Conservation (phyloP, 139 green algal genomes). For the Spirogloea muscicola region DNA sequence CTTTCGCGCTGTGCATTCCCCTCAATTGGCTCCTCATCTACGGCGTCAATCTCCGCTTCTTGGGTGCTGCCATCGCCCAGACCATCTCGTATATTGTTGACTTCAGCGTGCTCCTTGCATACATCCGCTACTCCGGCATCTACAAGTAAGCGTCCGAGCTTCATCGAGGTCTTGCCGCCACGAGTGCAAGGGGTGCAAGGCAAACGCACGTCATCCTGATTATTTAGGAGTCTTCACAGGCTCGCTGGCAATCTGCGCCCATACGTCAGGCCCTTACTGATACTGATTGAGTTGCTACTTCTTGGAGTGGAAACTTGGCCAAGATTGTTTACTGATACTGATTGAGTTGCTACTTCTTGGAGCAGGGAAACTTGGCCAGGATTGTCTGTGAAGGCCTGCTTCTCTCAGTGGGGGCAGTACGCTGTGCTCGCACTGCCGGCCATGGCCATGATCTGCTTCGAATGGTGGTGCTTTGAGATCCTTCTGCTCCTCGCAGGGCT, state of each 20-base stretch:
- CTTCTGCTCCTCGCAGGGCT: conserved; percentile 32
- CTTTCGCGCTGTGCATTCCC: conserved; percentile 20
- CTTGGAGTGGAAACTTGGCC: too few relatives aligned
- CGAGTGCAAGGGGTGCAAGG: too few relatives aligned
- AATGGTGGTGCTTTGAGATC: conserved; percentile 45
- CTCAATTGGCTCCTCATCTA: conserved; percentile 32
- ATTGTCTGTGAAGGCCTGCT: too few relatives aligned
- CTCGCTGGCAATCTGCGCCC: too few relatives aligned
- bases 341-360: too few relatives aligned
- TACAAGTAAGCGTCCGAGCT: conserved; percentile 5
- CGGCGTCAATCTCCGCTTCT: conserved; percentile 7
- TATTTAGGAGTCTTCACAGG: too few relatives aligned
- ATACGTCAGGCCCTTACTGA: too few relatives aligned
- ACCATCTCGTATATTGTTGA: conserved; percentile 14
- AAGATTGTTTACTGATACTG: too few relatives aligned
- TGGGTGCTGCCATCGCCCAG: conserved; percentile 15
- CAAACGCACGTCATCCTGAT: too few relatives aligned
- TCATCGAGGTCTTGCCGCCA: conserved; percentile 16
- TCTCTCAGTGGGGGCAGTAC: too few relatives aligned
- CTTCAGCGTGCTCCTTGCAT: conserved; percentile 20
- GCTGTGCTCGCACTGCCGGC: conserved; percentile 15
- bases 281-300: too few relatives aligned
- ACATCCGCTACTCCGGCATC: conserved; percentile 19
- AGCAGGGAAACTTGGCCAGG: too few relatives aligned
- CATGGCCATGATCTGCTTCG: conserved; percentile 21